Percentiles rank a stretch among this genome's conserved stretches.
Conservation (phyloP, 23 red algal genomes). For the Gracilaria gracilis region DNA sequence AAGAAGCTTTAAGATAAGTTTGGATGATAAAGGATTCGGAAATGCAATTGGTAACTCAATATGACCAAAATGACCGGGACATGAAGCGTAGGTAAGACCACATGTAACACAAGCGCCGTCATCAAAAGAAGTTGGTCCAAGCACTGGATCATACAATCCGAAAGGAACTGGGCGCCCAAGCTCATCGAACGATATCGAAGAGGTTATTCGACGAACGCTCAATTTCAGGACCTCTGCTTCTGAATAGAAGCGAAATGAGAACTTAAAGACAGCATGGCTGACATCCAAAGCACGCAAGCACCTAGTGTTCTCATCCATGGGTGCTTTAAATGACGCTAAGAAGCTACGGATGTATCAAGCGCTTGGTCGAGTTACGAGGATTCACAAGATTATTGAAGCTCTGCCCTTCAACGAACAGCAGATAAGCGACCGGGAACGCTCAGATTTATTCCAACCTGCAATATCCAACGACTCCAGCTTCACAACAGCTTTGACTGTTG, state of each 20-base stretch:
- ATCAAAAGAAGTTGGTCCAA: slow-evolving; percentile 73
- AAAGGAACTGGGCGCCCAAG: slow-evolving; percentile 80
- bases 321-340: background rate
- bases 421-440: background rate
- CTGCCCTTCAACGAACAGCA: background rate
- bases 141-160: slow-evolving; percentile 90
- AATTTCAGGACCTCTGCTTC: slow-evolving; percentile 63
- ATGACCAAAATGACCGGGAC: slow-evolving; percentile 98
- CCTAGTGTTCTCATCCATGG: slow-evolving; percentile 63
- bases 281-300: slow-evolving; percentile 67
- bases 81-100: slow-evolving; percentile 70
- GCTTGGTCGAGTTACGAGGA: background rate
- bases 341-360: background rate
- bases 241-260: slow-evolving; percentile 68
- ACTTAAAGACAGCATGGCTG: slow-evolving; percentile 36
- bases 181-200: slow-evolving; percentile 78
- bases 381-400: background rate
- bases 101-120: slow-evolving; percentile 88
- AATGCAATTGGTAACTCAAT: slow-evolving; percentile 90
- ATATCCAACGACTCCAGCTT: background rate
- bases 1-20: slow-evolving; percentile 75
- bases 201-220: slow-evolving; percentile 66
- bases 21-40: slow-evolving; percentile 74
- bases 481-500: no score
- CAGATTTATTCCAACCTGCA: background rate